Base-by-base conservation (phyloP, 2,329 filamentous ascomycete species). In the Orbilia oligospora region DNA sequence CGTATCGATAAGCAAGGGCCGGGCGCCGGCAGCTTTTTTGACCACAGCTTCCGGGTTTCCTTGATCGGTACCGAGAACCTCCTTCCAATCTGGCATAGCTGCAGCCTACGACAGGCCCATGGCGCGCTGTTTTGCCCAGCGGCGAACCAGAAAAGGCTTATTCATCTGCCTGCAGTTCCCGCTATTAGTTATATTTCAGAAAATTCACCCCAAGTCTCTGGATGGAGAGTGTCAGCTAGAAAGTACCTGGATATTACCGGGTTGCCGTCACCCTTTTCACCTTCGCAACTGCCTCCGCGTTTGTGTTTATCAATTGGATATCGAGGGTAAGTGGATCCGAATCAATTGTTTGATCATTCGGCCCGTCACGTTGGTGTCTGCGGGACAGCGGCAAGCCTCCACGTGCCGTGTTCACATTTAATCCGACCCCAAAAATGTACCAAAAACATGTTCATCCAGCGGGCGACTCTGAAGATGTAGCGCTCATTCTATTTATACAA, bases 21-120 rank as follows among this genome's bases (percentile, higher is more conserved):
- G 14, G 16, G 22, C 20, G 44, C n/a, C 24, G 14, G n/a, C 12
- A 24, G 33, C 33, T 16, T 38, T 72, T 56, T 56, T 38, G 33
- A 44, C 69, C 38, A 27, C 44, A 16, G 27, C 30, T 27, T 73
- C 69, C 69, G 51, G 70, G 61, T 67, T 73, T 36, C 24, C 46
- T 67, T 5, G 46, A 64, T 58, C 41, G 70, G 70, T 73, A 66
- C 44, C 51, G 63, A 66, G 61, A 46, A 38, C 61, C 70, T 73
- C 70, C 70, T 73, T 73, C 70, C 70, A 73, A 48, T 73, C 56
- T 61, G 61, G 70, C 70, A 55, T 64, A 53, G 63, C 20, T 48
- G 53, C 68, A 27, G 46, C 30, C 44, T 51, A 44, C 67, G 14
- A 24, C 30, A 46, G 20, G 16, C 51, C 48, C 61, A 67, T 66